phyloP scores from a whole-genome alignment of 2,329 filamentous ascomycete species.

The Dendryphion nanum region DNA sequence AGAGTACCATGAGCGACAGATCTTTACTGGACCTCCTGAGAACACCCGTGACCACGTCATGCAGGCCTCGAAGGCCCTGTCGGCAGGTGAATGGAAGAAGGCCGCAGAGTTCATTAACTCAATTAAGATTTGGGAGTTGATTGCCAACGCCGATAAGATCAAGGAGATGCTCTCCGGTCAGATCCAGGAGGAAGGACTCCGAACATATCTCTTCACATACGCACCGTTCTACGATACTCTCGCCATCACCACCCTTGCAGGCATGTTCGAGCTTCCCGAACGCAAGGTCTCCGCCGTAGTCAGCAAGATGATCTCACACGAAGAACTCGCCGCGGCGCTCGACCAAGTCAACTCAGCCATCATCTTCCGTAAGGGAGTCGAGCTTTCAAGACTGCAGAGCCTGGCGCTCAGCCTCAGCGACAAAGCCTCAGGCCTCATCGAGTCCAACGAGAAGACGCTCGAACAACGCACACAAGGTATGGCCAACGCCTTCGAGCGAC shows the following conservation, averaged over 20 bases:
- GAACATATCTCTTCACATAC: constrained; percentile 99
- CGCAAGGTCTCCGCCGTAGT: constrained; percentile 93
- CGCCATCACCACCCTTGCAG: constrained; percentile 76
- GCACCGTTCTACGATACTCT: constrained; percentile 99
- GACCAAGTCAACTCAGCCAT: constrained; percentile 97
- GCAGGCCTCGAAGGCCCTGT: constrained; percentile 96
- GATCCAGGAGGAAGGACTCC: constrained; percentile 96
- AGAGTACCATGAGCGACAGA: constrained; percentile 98
- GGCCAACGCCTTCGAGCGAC: constrained; percentile 90
- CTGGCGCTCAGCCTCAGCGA: constrained; percentile 90
- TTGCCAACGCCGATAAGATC: constrained; percentile 88
- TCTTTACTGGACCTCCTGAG: constrained; percentile 97
- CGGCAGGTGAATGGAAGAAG: constrained; percentile 98
- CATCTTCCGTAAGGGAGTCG: constrained; percentile 99
- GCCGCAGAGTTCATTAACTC: constrained; percentile 88
- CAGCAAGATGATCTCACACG: constrained; percentile 99
- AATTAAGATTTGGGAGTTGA: constrained; percentile 99
- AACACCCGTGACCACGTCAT: constrained; percentile 99
- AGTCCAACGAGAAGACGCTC: constrained; percentile 94
- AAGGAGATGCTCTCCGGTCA: constrained; percentile 97
- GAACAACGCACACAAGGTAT: constrained; percentile 97
- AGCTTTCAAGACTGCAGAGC: constrained; percentile 93
- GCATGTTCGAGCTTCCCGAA: constrained; percentile 92
- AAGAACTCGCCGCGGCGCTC: constrained; percentile 91
- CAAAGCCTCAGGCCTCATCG: constrained; percentile 94